Base-by-base conservation (phyloP, 495 filamentous ascomycete species). In the Podospora australis region DNA sequence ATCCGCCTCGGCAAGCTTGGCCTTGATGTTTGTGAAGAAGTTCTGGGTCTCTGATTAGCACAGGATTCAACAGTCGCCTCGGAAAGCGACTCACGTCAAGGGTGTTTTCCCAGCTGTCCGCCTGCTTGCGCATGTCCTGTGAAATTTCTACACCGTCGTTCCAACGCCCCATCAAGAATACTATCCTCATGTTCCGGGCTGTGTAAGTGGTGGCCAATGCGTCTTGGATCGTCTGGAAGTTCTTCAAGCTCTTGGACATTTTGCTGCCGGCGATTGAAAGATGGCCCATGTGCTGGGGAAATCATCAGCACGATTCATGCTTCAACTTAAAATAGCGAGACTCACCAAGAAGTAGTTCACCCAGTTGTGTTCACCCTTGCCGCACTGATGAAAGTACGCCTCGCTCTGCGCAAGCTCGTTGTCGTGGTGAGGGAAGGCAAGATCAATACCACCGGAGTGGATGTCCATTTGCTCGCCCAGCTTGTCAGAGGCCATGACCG, bases 181-280 rank as follows among this genome's bases (percentile, higher is more conserved):
- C 83, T 40, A 96, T 86, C 22, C 92, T 74, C 68, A 97, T 72
- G 20, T 78, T 78, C 30, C 92, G 78, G 0, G 92, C 70, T 0
- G 87, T 95, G 76, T 87, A 96, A 17, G 82, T 83, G 0, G 66
- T 70, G 6, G 74, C 75, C 1, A 98, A 71, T 0, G 90, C 89
- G 55, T 92, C 86, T 7, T 85, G 78, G 50, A 98, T 95, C 0
- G 92, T 95, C n/a, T 86, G 88, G 65, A 96, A 98, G 68, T 96
- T 98, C 72, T 98, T 97, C 48, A 97, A 63, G 5, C 79, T 86
- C 67, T 97, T 96, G 39, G 82, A 87, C 92, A 98, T 98, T 63
- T 98, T 98, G 5, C 80, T 84, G 0, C 92, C 91, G 28, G 81
- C 74, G 48, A 98, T 96, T 17, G 82, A 86, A 36, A 97, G 70